Percentiles rank a stretch among this genome's conserved stretches.
These are phyloP conservation scores for Pseudocercospora macadamiae DNA, from an alignment of 2,329 filamentous ascomycete genomes.

Conservation along the genomic window DNA sequence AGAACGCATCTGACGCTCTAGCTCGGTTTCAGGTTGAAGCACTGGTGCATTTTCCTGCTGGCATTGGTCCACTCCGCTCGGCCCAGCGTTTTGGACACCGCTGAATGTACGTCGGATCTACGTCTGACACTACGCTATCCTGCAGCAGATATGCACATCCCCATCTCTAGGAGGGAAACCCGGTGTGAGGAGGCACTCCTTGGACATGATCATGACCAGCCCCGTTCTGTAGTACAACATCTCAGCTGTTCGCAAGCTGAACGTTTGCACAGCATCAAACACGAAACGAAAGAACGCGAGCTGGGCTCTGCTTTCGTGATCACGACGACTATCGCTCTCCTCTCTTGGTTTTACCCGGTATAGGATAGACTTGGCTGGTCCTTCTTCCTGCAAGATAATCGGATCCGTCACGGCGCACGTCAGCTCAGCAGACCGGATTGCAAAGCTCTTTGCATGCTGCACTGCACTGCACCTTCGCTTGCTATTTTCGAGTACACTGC, in stretches of 20 bases:
- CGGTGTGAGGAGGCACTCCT: too few species aligned
- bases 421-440: slow-evolving; percentile 9
- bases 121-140: not conserved
- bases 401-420: not conserved
- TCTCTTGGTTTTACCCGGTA: not conserved
- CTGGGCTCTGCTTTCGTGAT: slow-evolving; percentile 8
- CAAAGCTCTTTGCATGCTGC: slow-evolving; percentile 1
- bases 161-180: too few species aligned
- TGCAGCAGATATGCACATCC: slow-evolving; percentile 1
- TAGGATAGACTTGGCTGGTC: not conserved
- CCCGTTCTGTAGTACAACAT: not conserved
- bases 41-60: not conserved
- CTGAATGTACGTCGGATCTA: too few species aligned
- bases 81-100: not conserved
- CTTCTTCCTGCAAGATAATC: not conserved
- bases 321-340: not conserved
- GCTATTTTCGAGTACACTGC: slow-evolving; percentile 9
- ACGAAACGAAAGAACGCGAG: too few species aligned
- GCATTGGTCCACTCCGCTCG: not conserved
- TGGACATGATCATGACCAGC: too few species aligned
- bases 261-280: too few species aligned
- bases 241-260: too few species aligned
- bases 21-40: not conserved
- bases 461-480: slow-evolving; percentile 17
- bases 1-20: not conserved